Percentiles rank a stretch among this genome's conserved stretches.
phyloP scores from a whole-genome alignment of 1,284 basidiomycete species.

The Afroboletus lepidellus region DNA sequence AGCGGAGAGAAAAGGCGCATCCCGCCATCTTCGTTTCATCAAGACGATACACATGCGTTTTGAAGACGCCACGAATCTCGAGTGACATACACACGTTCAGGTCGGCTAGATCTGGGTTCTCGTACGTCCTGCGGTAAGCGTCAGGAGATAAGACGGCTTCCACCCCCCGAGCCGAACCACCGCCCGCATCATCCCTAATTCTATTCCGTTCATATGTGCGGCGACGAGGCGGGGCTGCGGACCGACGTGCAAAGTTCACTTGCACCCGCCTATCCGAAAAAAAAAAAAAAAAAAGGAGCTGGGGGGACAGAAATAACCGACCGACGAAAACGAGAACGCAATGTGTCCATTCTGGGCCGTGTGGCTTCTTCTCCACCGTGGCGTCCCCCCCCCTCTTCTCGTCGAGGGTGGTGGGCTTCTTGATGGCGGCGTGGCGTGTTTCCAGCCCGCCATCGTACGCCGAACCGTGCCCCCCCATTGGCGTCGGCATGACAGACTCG shows the following conservation, averaged over 20 bases:
- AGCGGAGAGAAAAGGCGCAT: neutral
- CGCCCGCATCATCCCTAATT: neutral
- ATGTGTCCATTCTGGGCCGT: conserved; percentile 3
- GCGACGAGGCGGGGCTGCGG: neutral
- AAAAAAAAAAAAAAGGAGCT: neutral
- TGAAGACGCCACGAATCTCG: conserved; percentile 3
- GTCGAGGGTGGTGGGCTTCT: neutral
- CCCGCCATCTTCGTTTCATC: neutral
- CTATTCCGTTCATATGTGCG: conserved; percentile 7
- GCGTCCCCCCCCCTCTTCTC: neutral
- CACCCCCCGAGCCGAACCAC: conserved; percentile 5
- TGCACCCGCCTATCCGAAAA: too few relatives aligned
- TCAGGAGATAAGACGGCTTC: conserved; percentile 10
- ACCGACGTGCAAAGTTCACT: neutral
- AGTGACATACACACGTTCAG: neutral
- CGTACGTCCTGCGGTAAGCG: neutral
- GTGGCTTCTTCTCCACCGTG: neutral
- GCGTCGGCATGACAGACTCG: neutral
- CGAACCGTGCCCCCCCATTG: neutral
- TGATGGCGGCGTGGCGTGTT: neutral
- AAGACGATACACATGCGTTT: neutral
- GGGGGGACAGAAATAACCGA: neutral
- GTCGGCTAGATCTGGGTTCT: conserved; percentile 1
- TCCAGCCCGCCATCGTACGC: too few relatives aligned
- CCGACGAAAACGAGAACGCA: too few relatives aligned